Evolutionary conservation across 495 filamentous ascomycete genomes (phyloP), one percentile per base, ranked within the genome.

Genomic region (Cudoniella acicularis): DNA sequence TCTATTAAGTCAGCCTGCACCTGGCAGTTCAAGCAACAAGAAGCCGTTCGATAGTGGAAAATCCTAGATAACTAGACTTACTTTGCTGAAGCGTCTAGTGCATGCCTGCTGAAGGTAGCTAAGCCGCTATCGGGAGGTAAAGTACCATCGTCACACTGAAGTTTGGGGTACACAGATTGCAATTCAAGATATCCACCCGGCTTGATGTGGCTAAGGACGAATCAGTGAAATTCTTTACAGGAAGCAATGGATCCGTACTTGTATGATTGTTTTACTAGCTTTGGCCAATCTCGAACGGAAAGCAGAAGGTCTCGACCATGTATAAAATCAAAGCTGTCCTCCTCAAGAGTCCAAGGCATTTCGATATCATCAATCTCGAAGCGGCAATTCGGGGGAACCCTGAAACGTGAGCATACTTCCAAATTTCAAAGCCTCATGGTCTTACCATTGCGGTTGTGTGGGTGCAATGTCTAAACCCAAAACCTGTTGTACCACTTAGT

Each of bases 351-450:
- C 72, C 72, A 75, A 16, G 60, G 46, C 21, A 64, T 57, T 49
- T 73, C 69, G 1, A 68, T 62, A 43, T 75, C 71, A 42, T 72
- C 72, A 50, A 75, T 61, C 23, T 70, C 67, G 41, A 73, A 75
- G 40, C 52, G 64, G 55, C 67, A 73, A 45, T 75, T 75, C 0
- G 68, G 60, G 20, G 67, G 64, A 9, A 64, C 57, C 60, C 64
- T 66, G 27, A 11, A 56, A 17, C 16, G 25, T 52, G 9, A 49
- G 46, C 17, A 25, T 48, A 22, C 1, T 24, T 10, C 6, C 23
- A 11, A 13, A 36, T 13, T 16, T 6, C 30, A n/a, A 3, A 56
- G 8, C 16, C 18, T 26, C 13, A 21, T 13, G 20, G 20, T 16
- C 47, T 26, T 60, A 63, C 63, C 60, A 66, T 42, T 56, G 47